Base-by-base conservation (phyloP, 441 rosid species). In the Flueggea neowawraea region DNA sequence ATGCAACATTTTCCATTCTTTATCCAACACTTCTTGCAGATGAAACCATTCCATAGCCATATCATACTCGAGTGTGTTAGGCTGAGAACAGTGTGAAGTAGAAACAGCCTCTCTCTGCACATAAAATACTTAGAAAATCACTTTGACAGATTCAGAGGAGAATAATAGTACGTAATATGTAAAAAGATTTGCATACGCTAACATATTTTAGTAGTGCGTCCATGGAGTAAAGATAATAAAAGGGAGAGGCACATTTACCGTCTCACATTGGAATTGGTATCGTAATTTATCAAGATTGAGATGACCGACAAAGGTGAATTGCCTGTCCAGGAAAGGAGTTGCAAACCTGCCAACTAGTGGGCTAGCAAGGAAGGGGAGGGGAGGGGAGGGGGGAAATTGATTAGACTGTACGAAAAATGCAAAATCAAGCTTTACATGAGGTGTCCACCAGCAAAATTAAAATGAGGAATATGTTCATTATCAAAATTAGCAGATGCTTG, bases 71-170 rank as follows among this genome's bases (percentile, higher is more conserved):
- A 91, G 60, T 13, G 86, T 88, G 74, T 95, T 95, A 16, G 88
- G 84, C 73, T 95, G 97, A 71, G 97, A 82, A 72, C 83, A 84
- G 81, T 87, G 99, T 45, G 98, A 82, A 55, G 94, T 95, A 70
- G 96, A 78, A 61, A 92, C 82, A 1, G 93, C 89, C 65, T 77
- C 85, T 76, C 79, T 85, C 99, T 95, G 69, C 54, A 54, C 6
- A 61, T 49, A 62, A 32, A 55, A 57, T 58, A 31, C 48, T 48
- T 43, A 36, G 6, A 36, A 55, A 60, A 60, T 36, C 50, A 41
- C 28, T n/a, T 36, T 8, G 4, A 8, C 9, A 36, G 41, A 36
- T 36, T 5, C 41, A 36, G 6, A 36, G 41, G 41, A 36, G 41
- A 36, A 36, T 36, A 36, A 36, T 36, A 22, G 28, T 22, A 22